These are phyloP conservation scores for Tetrahymena elliotti DNA, from an alignment of 73 alveolate genomes.

Conservation along the genomic window DNA sequence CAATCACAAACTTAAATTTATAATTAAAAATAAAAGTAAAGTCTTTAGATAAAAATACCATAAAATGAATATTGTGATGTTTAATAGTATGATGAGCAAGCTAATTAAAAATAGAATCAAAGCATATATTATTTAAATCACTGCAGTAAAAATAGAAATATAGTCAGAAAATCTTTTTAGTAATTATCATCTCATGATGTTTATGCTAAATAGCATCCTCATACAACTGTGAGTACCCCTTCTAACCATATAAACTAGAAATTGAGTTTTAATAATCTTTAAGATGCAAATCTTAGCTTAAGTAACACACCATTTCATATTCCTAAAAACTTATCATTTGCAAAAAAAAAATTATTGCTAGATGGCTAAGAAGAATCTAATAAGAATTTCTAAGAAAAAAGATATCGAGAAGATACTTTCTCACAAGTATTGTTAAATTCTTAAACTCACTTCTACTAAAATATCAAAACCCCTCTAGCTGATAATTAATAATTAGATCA, in stretches of 20 bases:
- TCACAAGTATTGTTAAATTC: not conserved
- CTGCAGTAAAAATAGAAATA: not conserved
- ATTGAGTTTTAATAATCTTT: not conserved
- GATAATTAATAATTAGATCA: not conserved
- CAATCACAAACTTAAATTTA: not conserved
- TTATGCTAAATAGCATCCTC: not conserved
- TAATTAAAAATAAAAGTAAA: not conserved
- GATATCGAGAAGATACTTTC: not conserved
- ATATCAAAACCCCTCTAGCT: not conserved
- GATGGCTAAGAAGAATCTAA: not conserved
- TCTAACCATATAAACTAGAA: not conserved
- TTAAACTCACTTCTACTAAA: not conserved
- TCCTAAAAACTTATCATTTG: not conserved
- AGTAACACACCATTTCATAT: not conserved
- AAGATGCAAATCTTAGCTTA: not conserved
- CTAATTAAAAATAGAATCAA: not conserved
- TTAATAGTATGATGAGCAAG: not conserved
- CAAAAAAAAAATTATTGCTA: too few relatives aligned
- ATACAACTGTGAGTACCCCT: not conserved
- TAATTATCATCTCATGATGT: not conserved
- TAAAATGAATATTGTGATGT: not conserved
- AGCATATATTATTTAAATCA: not conserved
- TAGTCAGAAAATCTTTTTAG: not conserved
- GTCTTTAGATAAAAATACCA: not conserved
- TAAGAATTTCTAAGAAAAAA: not conserved